phyloP scores from a whole-genome alignment of 106 monocot genomes.

The Gastrodia elata region DNA sequence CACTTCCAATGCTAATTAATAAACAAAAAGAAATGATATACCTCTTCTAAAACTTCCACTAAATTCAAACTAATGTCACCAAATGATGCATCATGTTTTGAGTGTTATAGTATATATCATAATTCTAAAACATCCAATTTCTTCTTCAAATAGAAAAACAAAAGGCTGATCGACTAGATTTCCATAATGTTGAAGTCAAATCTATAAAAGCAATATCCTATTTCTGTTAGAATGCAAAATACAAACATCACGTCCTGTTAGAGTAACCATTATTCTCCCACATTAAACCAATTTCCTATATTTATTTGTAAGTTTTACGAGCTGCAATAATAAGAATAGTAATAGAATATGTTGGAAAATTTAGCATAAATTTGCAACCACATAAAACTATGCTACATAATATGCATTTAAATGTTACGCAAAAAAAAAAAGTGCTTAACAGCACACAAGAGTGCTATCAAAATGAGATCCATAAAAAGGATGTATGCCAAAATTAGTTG shows the following conservation, averaged over 20 bases:
- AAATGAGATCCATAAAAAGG: background rate
- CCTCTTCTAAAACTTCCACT: background rate
- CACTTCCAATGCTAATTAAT: background rate
- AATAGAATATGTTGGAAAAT: background rate
- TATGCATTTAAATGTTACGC: background rate
- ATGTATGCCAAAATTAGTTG: background rate
- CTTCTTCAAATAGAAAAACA: background rate
- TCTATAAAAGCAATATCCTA: background rate
- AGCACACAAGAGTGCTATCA: background rate
- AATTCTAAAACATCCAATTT: background rate
- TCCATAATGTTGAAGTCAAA: background rate
- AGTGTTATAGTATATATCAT: background rate
- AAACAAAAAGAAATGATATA: background rate
- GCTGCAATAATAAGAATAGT: background rate
- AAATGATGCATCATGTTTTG: slow-evolving; percentile 1
- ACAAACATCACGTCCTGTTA: background rate
- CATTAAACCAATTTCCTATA: background rate
- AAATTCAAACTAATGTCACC: background rate
- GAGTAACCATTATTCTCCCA: background rate
- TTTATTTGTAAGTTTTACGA: background rate
- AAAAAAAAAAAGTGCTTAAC: background rate
- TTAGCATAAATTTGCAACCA: background rate
- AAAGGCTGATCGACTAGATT: background rate
- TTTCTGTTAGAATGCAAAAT: background rate
- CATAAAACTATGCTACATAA: background rate